Conservation (phyloP, 257 asterid genomes). For the Penstemon eatonii region DNA sequence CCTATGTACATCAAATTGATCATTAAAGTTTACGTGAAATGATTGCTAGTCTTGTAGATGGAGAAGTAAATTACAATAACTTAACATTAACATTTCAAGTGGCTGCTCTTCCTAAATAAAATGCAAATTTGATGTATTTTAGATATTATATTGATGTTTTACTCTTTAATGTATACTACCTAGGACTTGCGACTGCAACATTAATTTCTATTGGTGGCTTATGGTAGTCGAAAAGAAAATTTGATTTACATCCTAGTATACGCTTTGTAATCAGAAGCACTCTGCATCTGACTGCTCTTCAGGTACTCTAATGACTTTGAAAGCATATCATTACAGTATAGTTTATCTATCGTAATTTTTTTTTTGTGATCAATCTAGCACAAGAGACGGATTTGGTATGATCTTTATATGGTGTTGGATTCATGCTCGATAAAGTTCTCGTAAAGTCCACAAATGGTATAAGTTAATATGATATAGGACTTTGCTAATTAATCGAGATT, state of each 20-base stretch:
- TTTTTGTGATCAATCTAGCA: not conserved
- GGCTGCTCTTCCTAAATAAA: too few species aligned
- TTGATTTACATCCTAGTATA: slow-evolving; percentile 82
- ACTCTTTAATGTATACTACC: slow-evolving; percentile 34
- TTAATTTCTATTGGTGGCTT: slow-evolving; percentile 66
- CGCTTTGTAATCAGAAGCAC: slow-evolving; percentile 67
- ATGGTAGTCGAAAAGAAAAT: slow-evolving; percentile 72
- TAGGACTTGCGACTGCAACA: slow-evolving; percentile 88
- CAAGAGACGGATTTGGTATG: not conserved
- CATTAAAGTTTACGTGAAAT: too few species aligned
- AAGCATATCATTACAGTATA: slow-evolving; percentile 1
- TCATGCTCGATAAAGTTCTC: slow-evolving; percentile 1
- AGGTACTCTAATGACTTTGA: slow-evolving; percentile 47
- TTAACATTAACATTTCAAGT: too few species aligned
- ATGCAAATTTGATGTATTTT: not conserved
- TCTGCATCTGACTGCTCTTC: slow-evolving; percentile 86
- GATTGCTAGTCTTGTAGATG: too few species aligned
- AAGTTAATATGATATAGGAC: too few species aligned
- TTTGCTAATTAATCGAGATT: not conserved
- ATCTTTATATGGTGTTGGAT: not conserved
- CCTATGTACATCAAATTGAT: too few species aligned
- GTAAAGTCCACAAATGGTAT: not conserved
- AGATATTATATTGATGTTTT: slow-evolving; percentile 26
- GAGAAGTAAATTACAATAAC: too few species aligned
- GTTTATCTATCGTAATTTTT: not conserved